Base-by-base conservation (phyloP, 73 alveolate species). In the Paramecium bursaria region DNA sequence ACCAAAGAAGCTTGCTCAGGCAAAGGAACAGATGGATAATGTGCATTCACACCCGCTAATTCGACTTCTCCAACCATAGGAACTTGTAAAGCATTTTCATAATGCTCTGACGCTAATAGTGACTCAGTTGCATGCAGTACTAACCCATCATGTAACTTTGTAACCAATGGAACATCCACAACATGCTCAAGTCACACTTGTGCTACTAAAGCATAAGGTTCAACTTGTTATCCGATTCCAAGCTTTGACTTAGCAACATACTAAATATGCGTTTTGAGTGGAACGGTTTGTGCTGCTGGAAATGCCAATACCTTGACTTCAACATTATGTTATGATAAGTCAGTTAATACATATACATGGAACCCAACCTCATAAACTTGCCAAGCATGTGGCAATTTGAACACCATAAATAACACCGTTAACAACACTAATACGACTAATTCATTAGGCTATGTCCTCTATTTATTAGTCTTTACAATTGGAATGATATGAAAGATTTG, bases 11-110 rank as follows among this genome's bases (percentile, higher is more conserved):
- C 74, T 52, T 52, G 74, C 44, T 21, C 17, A 7, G 21, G 44
- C 3, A 44, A 44, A 11, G 74, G 74, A 2, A 15, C 29, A 4
- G 74, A 52, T 52, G 74, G 74, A n/a, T 11, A 21, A 4, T 52
- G 74, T 15, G 74, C 29, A 4, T 52, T 52, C 44, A 52, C 74
- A 11, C 29, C n/a, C n/a, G n/a, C n/a, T n/a, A n/a, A n/a, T n/a
- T n/a, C n/a, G n/a, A n/a, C n/a, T n/a, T n/a, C n/a, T n/a, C n/a
- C n/a, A n/a, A n/a, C n/a, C n/a, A n/a, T n/a, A n/a, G n/a, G n/a
- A n/a, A n/a, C n/a, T n/a, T n/a, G n/a, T n/a, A n/a, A n/a, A n/a
- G n/a, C n/a, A n/a, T n/a, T n/a, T n/a, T n/a, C 46, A 11, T 4
- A 1, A 61, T 61, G 80, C 19, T 13, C 57, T 13, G 80, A 61